These are phyloP conservation scores for Pestalotiopsis sp. DNA, from an alignment of 2,329 filamentous ascomycete genomes.

Conservation along the genomic window DNA sequence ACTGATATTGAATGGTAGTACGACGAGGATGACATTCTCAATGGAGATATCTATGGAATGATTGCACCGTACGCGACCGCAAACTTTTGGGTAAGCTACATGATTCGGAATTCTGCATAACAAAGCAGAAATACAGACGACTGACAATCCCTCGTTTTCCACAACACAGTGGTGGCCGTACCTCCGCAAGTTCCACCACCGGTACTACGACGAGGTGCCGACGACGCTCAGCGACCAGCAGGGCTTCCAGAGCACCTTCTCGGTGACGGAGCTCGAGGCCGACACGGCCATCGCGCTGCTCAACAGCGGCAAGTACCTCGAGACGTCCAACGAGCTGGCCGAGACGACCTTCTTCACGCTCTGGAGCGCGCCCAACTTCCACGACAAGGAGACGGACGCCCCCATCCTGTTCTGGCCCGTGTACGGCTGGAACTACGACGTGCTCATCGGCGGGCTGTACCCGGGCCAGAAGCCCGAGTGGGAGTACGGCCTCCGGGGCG, in stretches of 20 bases:
- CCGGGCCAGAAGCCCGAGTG: conserved; percentile 49
- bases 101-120: neutral
- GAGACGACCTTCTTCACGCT: conserved; percentile 51
- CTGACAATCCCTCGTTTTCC: neutral
- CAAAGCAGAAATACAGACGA: neutral
- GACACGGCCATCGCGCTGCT: conserved; percentile 42
- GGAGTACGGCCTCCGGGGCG: conserved; percentile 50
- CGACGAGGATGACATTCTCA: conserved; percentile 48
- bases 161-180: conserved; percentile 51
- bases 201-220: conserved; percentile 53
- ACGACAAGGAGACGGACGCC: conserved; percentile 48
- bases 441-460: conserved; percentile 54
- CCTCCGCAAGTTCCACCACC: conserved; percentile 52
- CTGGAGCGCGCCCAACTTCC: conserved; percentile 56
- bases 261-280: conserved; percentile 46
- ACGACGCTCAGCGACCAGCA: conserved; percentile 42
- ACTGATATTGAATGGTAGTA: conserved; percentile 21
- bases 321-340: conserved; percentile 50
- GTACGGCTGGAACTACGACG: conserved; percentile 56
- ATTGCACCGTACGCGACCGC: conserved; percentile 53
- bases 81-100: conserved; percentile 47
- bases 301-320: conserved; percentile 48
- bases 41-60: conserved; percentile 52
- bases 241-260: conserved; percentile 56
- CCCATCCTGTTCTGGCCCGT: conserved; percentile 49